Base-by-base conservation (phyloP, 1,139 yeast genomes). In the Suhomyces chickasaworum region DNA sequence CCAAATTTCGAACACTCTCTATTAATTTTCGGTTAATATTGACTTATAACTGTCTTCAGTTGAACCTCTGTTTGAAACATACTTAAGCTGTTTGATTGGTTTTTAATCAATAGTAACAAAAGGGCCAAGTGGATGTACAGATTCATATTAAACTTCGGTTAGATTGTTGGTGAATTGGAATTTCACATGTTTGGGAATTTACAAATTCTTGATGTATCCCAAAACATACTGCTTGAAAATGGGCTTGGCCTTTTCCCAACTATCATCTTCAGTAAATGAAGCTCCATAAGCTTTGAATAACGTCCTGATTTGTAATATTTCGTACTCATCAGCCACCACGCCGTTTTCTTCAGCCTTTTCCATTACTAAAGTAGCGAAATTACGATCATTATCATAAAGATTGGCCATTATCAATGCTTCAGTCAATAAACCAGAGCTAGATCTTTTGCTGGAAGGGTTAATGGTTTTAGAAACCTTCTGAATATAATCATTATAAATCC, bases 221-320 rank as follows among this genome's bases (percentile, higher is more conserved):
- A 57, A 50, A 3, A 56, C 57, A 39, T 36, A 51, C 44, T 41
- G 25, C 35, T 49, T 50, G 49, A 69, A 56, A 18, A 49, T 46
- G 2, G 61, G 60, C 40, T 56, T 58, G 17, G 76, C 75, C 10
- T 39, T 39, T 1, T 58, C 65, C 75, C 75, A 68, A 30, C 55
- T 56, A 25, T 57, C 57, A 42, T 68, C 70, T 18, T 66, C 73
- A 2, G 46, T 62, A 53, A 61, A 73, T 1, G 78, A 71, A 21
- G 82, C 85, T 3, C 90, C 89, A 57, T 82, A 85, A 0, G 65
- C 66, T 52, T 80, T 80, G 57, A 84, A 74, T 4, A 73, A 54
- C 20, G 65, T 68, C 53, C 79, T 80, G 7, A 83, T 59, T 22
- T 61, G 59, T 16, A 69, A 67, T 4, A 71, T 62, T 39, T 81